These are phyloP conservation scores for Sphenostylis stenocarpa DNA, from an alignment of 306 rosid genomes.

Conservation along the genomic window DNA sequence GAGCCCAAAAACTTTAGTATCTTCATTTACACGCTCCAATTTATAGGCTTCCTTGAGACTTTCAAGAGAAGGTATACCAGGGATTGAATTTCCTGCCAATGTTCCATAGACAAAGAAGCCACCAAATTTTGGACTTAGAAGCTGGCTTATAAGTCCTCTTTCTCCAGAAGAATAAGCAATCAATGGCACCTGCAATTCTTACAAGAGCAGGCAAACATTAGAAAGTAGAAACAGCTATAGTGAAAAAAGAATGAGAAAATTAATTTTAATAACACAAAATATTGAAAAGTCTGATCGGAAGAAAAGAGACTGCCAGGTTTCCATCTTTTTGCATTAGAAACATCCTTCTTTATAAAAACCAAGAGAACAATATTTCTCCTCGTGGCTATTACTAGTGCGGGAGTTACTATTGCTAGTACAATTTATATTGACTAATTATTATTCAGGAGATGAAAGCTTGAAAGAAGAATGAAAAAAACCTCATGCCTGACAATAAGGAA, in stretches of 20 bases:
- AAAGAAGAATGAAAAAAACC: background rate
- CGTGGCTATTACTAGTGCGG: background rate
- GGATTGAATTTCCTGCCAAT: slow-evolving; percentile 41
- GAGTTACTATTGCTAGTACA: too few relatives aligned
- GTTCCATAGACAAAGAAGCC: slow-evolving; percentile 47
- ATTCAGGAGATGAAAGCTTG: background rate
- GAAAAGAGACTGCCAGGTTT: background rate
- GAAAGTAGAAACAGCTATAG: background rate
- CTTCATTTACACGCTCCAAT: slow-evolving; percentile 32
- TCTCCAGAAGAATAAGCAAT: slow-evolving; percentile 52
- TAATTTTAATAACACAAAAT: background rate
- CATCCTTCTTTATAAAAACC: background rate
- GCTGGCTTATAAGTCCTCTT: slow-evolving; percentile 54
- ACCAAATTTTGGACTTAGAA: slow-evolving; percentile 48
- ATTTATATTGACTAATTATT: background rate
- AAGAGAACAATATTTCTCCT: background rate
- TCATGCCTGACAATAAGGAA: slow-evolving; percentile 41
- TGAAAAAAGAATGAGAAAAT: background rate
- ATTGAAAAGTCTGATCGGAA: background rate
- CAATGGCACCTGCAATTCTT: slow-evolving; percentile 39
- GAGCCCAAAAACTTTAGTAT: slow-evolving; percentile 52
- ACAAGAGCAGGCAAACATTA: background rate
- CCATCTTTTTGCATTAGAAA: background rate
- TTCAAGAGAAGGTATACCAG: slow-evolving; percentile 40
- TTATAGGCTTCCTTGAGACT: slow-evolving; percentile 39